Percentiles rank a stretch among this genome's conserved stretches.
Conservation (phyloP, 352 stramenopile genomes). For the Phytophthora ohioensis region DNA sequence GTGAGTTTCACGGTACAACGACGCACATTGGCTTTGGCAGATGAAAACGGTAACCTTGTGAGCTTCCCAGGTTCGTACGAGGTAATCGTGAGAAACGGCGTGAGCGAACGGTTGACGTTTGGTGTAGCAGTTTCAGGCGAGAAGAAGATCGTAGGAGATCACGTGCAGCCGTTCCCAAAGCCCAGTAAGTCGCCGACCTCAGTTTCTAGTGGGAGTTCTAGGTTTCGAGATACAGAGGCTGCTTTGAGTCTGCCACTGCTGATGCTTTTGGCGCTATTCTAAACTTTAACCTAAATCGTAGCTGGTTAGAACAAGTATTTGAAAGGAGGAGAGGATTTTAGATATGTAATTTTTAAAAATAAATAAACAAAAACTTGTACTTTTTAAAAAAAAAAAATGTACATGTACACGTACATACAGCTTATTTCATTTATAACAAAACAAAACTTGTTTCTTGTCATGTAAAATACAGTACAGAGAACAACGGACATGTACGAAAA, state of each 20-base stretch:
- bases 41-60: conserved; percentile 53
- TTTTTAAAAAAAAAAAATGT: too few species aligned
- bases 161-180: conserved; percentile 2
- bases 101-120: conserved; percentile 59
- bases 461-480: too few species aligned
- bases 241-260: too few species aligned
- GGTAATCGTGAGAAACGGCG: conserved; percentile 70
- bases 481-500: too few species aligned
- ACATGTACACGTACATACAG: too few species aligned
- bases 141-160: background rate
- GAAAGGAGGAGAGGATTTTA: too few species aligned
- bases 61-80: conserved; percentile 72
- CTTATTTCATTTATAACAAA: too few species aligned
- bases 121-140: conserved; percentile 2
- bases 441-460: too few species aligned
- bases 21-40: conserved; percentile 50
- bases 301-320: too few species aligned
- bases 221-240: too few species aligned
- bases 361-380: too few species aligned
- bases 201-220: conserved; percentile 25
- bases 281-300: background rate
- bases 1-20: conserved; percentile 49
- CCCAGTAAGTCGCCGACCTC: background rate
- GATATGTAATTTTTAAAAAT: too few species aligned
- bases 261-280: background rate